A percentile compares a stretch with the other conserved stretches of the same genome.
Conservation (phyloP, 129 eudicot genomes). For the Tanacetum coccineum region DNA sequence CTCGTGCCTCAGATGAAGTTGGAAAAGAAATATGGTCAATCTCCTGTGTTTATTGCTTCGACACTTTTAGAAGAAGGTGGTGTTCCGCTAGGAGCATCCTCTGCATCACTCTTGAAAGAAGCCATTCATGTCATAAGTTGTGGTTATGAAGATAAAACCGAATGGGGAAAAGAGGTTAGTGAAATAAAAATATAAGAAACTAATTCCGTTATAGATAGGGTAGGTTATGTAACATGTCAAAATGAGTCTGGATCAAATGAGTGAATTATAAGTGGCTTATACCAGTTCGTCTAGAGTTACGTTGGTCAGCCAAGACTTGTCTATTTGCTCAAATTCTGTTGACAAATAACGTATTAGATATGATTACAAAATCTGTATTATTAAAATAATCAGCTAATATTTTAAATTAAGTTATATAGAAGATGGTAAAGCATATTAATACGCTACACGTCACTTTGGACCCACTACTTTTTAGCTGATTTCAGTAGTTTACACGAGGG, state of each 20-base stretch:
- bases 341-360: background rate
- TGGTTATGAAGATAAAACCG: slow-evolving; percentile 79
- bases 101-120: slow-evolving; percentile 52
- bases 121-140: slow-evolving; percentile 79
- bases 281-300: too few relatives aligned
- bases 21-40: slow-evolving; percentile 68
- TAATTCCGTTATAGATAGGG: background rate
- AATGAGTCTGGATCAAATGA: background rate
- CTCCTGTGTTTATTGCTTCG: slow-evolving; percentile 68
- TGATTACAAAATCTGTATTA: background rate
- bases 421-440: background rate
- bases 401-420: background rate
- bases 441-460: background rate
- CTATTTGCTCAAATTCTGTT: background rate
- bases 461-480: background rate
- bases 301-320: background rate
- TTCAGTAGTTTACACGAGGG: too few relatives aligned
- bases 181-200: background rate
- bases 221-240: background rate
- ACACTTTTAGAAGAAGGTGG: slow-evolving; percentile 61
- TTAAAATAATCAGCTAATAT: background rate
- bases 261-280: too few relatives aligned
- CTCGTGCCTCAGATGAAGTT: slow-evolving; percentile 35
- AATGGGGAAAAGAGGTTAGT: slow-evolving; percentile 83
- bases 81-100: slow-evolving; percentile 21